These are phyloP conservation scores for Xylariaceae sp. DNA, from an alignment of 2,329 filamentous ascomycete species.

Conservation along the genomic window DNA sequence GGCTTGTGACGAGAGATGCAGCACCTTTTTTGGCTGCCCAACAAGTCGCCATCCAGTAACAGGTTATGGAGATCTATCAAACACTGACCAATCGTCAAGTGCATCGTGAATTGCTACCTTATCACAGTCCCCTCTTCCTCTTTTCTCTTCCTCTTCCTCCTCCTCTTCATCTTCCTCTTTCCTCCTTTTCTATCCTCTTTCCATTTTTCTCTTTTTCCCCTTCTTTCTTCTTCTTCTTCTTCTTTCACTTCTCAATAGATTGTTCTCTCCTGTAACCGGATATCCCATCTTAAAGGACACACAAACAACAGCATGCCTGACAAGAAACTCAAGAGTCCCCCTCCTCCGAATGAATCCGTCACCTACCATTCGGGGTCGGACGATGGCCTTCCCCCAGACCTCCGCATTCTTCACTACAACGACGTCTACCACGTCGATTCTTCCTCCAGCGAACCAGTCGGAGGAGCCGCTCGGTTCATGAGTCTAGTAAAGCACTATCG, in stretches of 20 bases:
- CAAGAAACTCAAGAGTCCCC: slow-evolving; percentile 21
- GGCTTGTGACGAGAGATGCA: too few species aligned
- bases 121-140: background rate
- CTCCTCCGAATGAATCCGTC: slow-evolving; percentile 30
- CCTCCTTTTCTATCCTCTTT: background rate
- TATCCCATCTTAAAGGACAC: background rate
- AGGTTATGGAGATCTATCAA: too few species aligned
- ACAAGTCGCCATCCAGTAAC: background rate
- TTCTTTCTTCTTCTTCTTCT: background rate
- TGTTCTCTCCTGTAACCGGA: background rate
- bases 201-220: too few species aligned
- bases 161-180: background rate
- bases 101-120: background rate
- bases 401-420: slow-evolving; percentile 86
- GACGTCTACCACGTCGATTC: slow-evolving; percentile 87
- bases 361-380: slow-evolving; percentile 30
- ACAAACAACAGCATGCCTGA: slow-evolving; percentile 24
- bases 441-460: slow-evolving; percentile 72
- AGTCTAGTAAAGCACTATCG: slow-evolving; percentile 72
- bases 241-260: background rate
- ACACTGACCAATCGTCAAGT: background rate
- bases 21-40: background rate
- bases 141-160: background rate
- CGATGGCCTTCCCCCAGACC: slow-evolving; percentile 50
- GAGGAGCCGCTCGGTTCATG: slow-evolving; percentile 76